Percentiles rank a stretch among this genome's conserved stretches.
phyloP scores from a whole-genome alignment of 225 moss, liverwort and hornwort species.

The Bryum argenteum region DNA sequence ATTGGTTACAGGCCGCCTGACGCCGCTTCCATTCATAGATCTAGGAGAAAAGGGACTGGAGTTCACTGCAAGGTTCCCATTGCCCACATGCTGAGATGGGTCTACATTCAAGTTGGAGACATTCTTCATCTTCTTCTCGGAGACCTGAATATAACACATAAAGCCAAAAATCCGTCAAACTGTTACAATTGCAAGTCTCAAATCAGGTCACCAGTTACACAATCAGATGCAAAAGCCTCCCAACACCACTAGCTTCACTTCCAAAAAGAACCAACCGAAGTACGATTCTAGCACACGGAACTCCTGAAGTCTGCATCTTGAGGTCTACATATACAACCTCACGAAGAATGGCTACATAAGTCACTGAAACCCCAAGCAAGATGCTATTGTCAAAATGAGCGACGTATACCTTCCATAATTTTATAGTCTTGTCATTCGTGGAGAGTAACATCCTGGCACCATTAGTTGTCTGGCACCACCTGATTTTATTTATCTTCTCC shows the following conservation, averaged over 20 bases:
- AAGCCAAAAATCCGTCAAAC: slow-evolving; percentile 46
- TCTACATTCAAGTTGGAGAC: slow-evolving; percentile 90
- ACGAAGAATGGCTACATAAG: background rate
- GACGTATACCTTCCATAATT: slow-evolving; percentile 86
- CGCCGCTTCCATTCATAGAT: slow-evolving; percentile 60
- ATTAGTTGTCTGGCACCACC: slow-evolving; percentile 96
- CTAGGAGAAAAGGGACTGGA: slow-evolving; percentile 51
- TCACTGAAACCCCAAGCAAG: slow-evolving; percentile 7
- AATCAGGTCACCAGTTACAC: slow-evolving; percentile 34
- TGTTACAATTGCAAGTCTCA: slow-evolving; percentile 36
- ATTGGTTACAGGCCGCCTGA: slow-evolving; percentile 52
- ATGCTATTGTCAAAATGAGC: slow-evolving; percentile 1
- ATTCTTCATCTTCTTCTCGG: slow-evolving; percentile 96
- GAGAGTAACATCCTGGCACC: slow-evolving; percentile 92
- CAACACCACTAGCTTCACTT: background rate
- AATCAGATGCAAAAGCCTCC: slow-evolving; percentile 21
- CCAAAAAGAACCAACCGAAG: too few species aligned
- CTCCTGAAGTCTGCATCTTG: background rate
- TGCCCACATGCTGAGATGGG: slow-evolving; percentile 67
- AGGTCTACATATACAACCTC: slow-evolving; percentile 4
- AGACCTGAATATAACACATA: slow-evolving; percentile 67
- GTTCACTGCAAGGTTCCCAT: slow-evolving; percentile 74
- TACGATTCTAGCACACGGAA: background rate
- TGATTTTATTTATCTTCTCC: slow-evolving; percentile 99
- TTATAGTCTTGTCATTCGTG: slow-evolving; percentile 98